Evolutionary conservation across 176 grass and related monocot species (phyloP).

Genomic region (Aegilops tauschii): DNA sequence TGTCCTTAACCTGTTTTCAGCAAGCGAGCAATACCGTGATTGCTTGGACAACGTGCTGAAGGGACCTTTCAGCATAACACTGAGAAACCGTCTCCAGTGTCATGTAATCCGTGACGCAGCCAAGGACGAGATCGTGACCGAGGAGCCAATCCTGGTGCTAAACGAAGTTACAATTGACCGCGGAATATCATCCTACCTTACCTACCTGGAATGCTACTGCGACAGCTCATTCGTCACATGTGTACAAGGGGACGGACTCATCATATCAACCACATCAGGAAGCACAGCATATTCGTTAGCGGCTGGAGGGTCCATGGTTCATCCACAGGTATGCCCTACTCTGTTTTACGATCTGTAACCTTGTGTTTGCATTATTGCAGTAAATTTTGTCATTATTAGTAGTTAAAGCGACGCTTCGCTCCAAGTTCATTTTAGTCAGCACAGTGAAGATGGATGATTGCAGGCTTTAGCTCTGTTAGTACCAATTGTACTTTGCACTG

Average conservation of each 20-base stretch:
- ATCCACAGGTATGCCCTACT: conserved; percentile 69
- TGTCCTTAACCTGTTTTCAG: conserved; percentile 60
- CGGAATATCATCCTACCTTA: conserved; percentile 97
- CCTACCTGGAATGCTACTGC: conserved; percentile 87
- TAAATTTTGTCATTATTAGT: neutral
- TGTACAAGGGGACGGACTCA: conserved; percentile 92
- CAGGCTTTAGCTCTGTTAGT: neutral
- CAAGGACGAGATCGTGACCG: conserved; percentile 72
- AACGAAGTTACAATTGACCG: conserved; percentile 93
- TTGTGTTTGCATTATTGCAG: neutral
- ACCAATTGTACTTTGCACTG: neutral
- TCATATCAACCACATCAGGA: conserved; percentile 94
- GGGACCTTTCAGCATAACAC: conserved; percentile 81
- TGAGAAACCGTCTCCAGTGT: conserved; percentile 81
- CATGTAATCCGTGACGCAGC: conserved; percentile 85
- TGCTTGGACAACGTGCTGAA: conserved; percentile 78
- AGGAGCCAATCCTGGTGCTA: conserved; percentile 84
- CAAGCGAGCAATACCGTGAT: conserved; percentile 70
- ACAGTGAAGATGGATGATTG: neutral
- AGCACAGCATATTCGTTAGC: conserved; percentile 94
- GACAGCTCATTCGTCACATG: conserved; percentile 93
- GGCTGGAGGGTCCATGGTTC: conserved; percentile 98
- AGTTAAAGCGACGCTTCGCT: neutral
- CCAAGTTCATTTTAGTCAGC: neutral
- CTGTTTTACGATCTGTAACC: neutral